phyloP scores from a whole-genome alignment of 2,329 filamentous ascomycete species.

The Botrytis cinerea region DNA sequence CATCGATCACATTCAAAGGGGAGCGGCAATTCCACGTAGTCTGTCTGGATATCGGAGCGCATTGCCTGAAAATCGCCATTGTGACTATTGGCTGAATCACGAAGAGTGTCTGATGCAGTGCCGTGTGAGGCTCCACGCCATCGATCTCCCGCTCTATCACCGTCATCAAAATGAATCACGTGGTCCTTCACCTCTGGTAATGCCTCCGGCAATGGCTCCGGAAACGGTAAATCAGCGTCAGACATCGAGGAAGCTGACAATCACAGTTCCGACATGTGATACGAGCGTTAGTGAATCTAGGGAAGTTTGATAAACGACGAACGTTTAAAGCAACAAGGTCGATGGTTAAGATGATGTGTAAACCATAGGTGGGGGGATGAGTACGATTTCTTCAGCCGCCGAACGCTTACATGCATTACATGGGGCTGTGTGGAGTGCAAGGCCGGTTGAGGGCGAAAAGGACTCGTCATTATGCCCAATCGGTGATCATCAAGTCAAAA shows the following conservation, averaged over 20 bases:
- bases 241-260: not conserved
- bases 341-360: not conserved
- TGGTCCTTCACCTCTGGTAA: not conserved
- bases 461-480: not conserved
- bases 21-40: not conserved
- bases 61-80: too few species aligned
- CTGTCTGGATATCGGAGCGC: not conserved
- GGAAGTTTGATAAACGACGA: not conserved
- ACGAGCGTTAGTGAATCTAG: not conserved
- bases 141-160: not conserved
- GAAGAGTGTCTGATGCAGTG: not conserved
- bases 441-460: not conserved
- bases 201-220: not conserved
- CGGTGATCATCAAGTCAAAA: not conserved
- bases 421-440: conserved; percentile 2
- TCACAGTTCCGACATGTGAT: not conserved
- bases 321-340: not conserved
- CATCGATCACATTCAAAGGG: conserved; percentile 1
- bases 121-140: too few species aligned
- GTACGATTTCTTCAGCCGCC: not conserved
- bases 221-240: not conserved
- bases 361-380: not conserved
- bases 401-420: not conserved
- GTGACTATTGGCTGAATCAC: not conserved
- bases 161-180: not conserved